These are phyloP conservation scores for Coemansia sp. DNA, from an alignment of 192 early-diverging fungal species.

Conservation along the genomic window DNA sequence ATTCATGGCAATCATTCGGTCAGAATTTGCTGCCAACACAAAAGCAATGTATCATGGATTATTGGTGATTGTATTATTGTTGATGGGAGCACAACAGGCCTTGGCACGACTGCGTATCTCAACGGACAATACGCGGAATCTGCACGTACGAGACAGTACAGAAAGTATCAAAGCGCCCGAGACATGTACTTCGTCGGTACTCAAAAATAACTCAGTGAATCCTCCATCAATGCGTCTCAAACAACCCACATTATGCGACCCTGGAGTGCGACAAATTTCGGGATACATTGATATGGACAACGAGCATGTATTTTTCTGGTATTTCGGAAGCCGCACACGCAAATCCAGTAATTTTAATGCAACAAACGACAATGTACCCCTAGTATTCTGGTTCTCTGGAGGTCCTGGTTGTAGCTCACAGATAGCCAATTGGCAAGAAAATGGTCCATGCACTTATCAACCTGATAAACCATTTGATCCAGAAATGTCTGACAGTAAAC, in stretches of 20 bases:
- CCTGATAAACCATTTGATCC: constrained; percentile 12
- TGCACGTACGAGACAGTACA: not conserved
- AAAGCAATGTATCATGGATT: not conserved
- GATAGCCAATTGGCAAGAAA: constrained; percentile 73
- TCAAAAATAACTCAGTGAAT: constrained; percentile 12
- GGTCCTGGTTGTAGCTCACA: constrained; percentile 76
- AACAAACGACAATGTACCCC: constrained; percentile 56
- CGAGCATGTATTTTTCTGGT: constrained; percentile 65
- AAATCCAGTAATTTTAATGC: constrained; percentile 18
- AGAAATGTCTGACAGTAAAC: constrained; percentile 37
- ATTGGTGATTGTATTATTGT: not conserved
- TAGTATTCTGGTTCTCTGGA: constrained; percentile 75
- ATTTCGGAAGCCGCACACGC: constrained; percentile 64
- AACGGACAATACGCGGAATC: not conserved
- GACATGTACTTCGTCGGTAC: constrained; percentile 18
- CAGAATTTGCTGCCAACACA: not conserved
- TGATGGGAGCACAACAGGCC: not conserved
- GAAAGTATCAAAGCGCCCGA: not conserved
- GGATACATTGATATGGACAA: constrained; percentile 69
- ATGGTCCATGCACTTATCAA: constrained; percentile 64
- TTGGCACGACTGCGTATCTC: constrained; percentile 1
- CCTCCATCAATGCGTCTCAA: constrained; percentile 62
- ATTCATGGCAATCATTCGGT: not conserved
- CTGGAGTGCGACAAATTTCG: constrained; percentile 81
- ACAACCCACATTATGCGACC: constrained; percentile 78